Conservation (phyloP, 2,329 filamentous ascomycete genomes). For the Drechslerella dactyloides region DNA sequence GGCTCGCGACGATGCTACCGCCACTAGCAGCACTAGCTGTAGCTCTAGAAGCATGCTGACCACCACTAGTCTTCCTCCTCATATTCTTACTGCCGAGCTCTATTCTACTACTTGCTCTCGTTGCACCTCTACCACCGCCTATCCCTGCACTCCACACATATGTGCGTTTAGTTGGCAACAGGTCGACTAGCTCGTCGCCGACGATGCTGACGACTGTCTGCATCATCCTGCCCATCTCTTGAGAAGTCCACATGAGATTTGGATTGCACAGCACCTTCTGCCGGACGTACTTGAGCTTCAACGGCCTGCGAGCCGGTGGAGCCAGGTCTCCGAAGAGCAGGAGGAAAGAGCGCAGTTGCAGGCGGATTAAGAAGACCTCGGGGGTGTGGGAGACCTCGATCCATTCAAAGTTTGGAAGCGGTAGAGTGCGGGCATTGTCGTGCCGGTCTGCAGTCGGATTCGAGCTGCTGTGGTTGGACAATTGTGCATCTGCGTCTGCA, state of each 20-base stretch:
- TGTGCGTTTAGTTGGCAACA: neutral
- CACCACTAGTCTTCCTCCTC: neutral
- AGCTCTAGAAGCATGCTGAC: too few relatives aligned
- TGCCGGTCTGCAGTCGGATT: neutral
- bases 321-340: constrained; percentile 31
- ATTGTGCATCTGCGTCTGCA: neutral
- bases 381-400: constrained; percentile 20
- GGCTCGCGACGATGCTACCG: neutral
- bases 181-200: constrained; percentile 14
- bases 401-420: constrained; percentile 38
- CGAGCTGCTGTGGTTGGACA: neutral
- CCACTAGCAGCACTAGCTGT: too few relatives aligned
- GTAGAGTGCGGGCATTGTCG: neutral
- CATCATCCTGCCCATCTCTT: constrained; percentile 28
- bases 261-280: constrained; percentile 41
- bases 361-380: constrained; percentile 28
- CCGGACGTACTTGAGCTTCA: constrained; percentile 21
- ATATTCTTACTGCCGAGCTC: neutral
- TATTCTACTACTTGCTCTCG: neutral
- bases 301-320: constrained; percentile 9
- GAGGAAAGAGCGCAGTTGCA: constrained; percentile 29
- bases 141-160: neutral
- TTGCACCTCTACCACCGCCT: neutral
- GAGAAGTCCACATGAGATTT: constrained; percentile 18
- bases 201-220: constrained; percentile 28